phyloP scores from a whole-genome alignment of 345 rosid genomes.

The Populus ilicifolia region DNA sequence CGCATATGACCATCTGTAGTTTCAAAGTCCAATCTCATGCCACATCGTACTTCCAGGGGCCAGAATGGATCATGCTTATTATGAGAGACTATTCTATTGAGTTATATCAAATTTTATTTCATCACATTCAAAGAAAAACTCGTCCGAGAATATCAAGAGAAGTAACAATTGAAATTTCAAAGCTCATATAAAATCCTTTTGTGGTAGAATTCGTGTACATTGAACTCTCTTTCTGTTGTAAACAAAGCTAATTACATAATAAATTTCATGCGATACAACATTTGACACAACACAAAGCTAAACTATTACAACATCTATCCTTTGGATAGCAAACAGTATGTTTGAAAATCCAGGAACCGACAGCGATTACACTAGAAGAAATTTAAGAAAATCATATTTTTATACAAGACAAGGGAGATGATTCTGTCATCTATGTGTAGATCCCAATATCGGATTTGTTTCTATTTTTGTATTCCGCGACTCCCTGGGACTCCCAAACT shows the following conservation, averaged over 20 bases:
- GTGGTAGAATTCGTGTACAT: background rate
- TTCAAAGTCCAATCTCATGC: too few relatives aligned
- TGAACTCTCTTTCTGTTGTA: background rate
- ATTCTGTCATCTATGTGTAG: slow-evolving; percentile 39
- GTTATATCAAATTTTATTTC: too few relatives aligned
- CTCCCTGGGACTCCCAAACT: slow-evolving; percentile 35
- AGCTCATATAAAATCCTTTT: background rate
- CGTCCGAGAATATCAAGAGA: background rate
- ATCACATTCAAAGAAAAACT: too few relatives aligned
- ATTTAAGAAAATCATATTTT: slow-evolving; percentile 34
- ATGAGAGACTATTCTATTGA: too few relatives aligned
- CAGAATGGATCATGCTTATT: too few relatives aligned
- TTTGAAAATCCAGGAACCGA: slow-evolving; percentile 20
- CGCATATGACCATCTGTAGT: too few relatives aligned
- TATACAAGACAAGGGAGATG: slow-evolving; percentile 7
- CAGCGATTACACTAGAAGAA: slow-evolving; percentile 18
- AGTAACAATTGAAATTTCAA: background rate
- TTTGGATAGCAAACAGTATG: slow-evolving; percentile 44
- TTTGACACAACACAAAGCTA: slow-evolving; percentile 8
- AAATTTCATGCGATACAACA: slow-evolving; percentile 12
- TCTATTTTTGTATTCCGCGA: slow-evolving; percentile 41
- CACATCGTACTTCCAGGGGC: too few relatives aligned
- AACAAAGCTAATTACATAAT: slow-evolving; percentile 37
- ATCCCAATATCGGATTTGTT: slow-evolving; percentile 54
- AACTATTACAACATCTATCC: slow-evolving; percentile 42